phyloP scores from a whole-genome alignment of 495 filamentous ascomycete species.

The Immersiella caudata region DNA sequence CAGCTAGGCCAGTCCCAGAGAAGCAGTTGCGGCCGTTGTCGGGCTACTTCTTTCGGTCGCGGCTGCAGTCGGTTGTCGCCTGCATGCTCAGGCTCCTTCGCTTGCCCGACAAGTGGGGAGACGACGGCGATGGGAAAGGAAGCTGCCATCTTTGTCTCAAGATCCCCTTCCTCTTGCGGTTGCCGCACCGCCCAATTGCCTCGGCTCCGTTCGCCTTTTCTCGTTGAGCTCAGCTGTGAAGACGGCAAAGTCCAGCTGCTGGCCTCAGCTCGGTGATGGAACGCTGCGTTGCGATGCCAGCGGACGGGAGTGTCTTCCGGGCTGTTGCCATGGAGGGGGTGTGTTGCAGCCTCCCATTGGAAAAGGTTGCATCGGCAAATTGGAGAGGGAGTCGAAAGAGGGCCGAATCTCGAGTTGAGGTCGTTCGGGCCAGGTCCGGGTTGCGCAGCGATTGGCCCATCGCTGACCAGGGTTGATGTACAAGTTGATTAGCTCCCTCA shows the following conservation, averaged over 20 bases:
- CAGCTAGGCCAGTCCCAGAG: not conserved
- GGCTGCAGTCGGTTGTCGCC: conserved; percentile 15
- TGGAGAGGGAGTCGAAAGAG: not conserved
- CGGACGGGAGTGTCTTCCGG: too few species aligned
- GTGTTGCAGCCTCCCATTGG: not conserved
- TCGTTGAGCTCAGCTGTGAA: not conserved
- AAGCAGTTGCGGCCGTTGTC: not conserved
- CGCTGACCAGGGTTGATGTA: not conserved
- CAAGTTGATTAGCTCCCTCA: not conserved
- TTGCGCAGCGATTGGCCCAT: conserved; percentile 4
- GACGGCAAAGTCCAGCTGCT: not conserved
- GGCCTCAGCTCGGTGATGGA: not conserved
- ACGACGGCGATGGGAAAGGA: not conserved
- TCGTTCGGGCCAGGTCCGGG: not conserved
- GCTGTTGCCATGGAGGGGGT: too few species aligned
- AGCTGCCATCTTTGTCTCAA: not conserved
- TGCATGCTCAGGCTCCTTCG: not conserved
- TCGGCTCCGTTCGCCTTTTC: not conserved
- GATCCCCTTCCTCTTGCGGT: not conserved
- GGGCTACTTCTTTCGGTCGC: conserved; percentile 19
- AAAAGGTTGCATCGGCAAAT: not conserved
- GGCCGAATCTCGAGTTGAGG: not conserved
- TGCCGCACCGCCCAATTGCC: not conserved
- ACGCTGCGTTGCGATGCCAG: not conserved
- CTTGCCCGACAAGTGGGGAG: conserved; percentile 3